These are phyloP conservation scores for Fusarium sp. DNA, from an alignment of 2,329 filamentous ascomycete species.

Conservation along the genomic window DNA sequence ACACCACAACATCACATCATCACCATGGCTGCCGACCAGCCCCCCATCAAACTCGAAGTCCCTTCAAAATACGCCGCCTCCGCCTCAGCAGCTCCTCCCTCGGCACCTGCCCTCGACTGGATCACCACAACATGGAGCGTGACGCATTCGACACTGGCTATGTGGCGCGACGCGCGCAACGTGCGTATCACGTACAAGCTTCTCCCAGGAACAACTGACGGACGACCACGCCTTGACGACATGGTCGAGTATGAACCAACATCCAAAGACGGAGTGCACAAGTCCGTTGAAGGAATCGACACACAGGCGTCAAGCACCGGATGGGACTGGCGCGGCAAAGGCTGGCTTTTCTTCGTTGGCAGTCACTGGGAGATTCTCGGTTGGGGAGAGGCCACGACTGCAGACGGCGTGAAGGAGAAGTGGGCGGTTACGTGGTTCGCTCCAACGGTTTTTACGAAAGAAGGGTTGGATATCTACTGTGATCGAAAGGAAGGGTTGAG, in stretches of 20 bases:
- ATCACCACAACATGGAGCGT: slow-evolving; percentile 74
- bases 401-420: slow-evolving; percentile 56
- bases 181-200: slow-evolving; percentile 78
- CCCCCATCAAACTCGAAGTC: slow-evolving; percentile 41
- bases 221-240: slow-evolving; percentile 68
- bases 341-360: slow-evolving; percentile 73
- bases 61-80: slow-evolving; percentile 60
- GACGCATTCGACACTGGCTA: slow-evolving; percentile 76
- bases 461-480: slow-evolving; percentile 81
- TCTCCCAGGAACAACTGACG: slow-evolving; percentile 53
- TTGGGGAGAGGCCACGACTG: slow-evolving; percentile 65
- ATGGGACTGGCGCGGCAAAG: slow-evolving; percentile 82
- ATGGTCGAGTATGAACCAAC: slow-evolving; percentile 72
- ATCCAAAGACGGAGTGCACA: slow-evolving; percentile 57
- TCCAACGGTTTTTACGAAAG: slow-evolving; percentile 81
- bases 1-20: slow-evolving; percentile 2
- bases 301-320: slow-evolving; percentile 49
- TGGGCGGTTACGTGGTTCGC: slow-evolving; percentile 89
- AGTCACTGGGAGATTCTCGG: slow-evolving; percentile 84
- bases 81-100: slow-evolving; percentile 42
- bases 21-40: slow-evolving; percentile 28
- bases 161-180: slow-evolving; percentile 83
- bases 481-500: slow-evolving; percentile 67
- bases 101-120: slow-evolving; percentile 63
- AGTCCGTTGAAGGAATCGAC: slow-evolving; percentile 72